Base-by-base conservation (phyloP, 1,284 basidiomycete species). In the Crucibulum parvulum region DNA sequence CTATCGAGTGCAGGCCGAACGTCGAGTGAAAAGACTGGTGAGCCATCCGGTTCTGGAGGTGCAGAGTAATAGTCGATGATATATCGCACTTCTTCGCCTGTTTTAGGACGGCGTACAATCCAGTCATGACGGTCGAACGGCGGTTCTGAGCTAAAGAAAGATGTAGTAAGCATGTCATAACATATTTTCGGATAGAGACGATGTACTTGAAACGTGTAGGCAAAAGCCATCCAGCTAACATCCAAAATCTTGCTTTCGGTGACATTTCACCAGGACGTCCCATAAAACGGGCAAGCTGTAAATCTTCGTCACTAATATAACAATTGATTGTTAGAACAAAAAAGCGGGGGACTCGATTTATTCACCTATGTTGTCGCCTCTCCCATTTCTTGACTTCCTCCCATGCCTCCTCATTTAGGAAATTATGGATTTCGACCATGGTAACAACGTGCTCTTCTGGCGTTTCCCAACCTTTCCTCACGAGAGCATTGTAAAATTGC, bases 71-170 rank as follows among this genome's bases (percentile, higher is more conserved):
- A 98, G 81, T 98, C 96, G 69, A 98, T 98, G 47, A 98, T 92
- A 77, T 98, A 98, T 72, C 95, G 92, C 53, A 95, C 90, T 74
- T 92, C 89, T 71, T 90, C 87, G 50, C 88, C 88, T 6, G 85
- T 89, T 58, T 80, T 80, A 38, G 87, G 87, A 53, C 96, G 88
- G 39, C 91, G 90, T 59, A 99, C 86, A 55, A 98, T 80, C 98
- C 98, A 99, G 80, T 99, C 97, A 75, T 99, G 98, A n/a, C 97
- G 89, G 75, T 99, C 97, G 71, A 99, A 99, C 1, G 98, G 97
- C 6, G 95, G 93, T 70, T 96, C 92, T 38, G 88, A 82, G 76
- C 94, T 98, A 69, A 1, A 60, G 53, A 47, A 43, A 11, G 45
- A 50, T 45, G 16, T n/a, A 58, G 39, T 45, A 15, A 55, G 24